Percentiles rank a stretch among this genome's conserved stretches.
Conservation (phyloP, 345 rosid genomes). For the Corymbia maculata region DNA sequence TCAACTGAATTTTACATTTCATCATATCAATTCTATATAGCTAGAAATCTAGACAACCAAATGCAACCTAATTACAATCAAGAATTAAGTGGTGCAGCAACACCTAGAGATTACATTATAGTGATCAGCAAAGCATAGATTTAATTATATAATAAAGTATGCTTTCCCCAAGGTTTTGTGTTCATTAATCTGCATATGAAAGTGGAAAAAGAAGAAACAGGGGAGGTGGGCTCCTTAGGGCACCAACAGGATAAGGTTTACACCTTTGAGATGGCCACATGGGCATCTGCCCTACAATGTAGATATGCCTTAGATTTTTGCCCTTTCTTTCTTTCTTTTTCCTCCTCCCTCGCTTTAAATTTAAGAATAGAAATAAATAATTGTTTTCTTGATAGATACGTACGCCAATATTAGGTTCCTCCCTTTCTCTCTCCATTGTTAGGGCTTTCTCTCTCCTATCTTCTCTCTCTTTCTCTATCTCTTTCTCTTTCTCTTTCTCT, state of each 20-base stretch:
- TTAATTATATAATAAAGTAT: neutral
- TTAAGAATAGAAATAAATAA: neutral
- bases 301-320: neutral
- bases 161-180: neutral
- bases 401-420: neutral
- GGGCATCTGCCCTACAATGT: neutral
- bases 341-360: too few species aligned
- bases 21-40: too few species aligned
- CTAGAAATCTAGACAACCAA: too few species aligned
- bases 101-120: neutral
- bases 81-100: neutral
- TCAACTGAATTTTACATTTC: neutral
- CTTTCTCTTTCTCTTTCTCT: slow-evolving; percentile 5
- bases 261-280: neutral
- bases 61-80: neutral
- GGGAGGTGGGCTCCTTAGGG: neutral
- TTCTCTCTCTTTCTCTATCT: neutral
- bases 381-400: neutral
- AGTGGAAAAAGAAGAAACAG: neutral
- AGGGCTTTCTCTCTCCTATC: slow-evolving; percentile 22
- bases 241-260: neutral
- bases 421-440: slow-evolving; percentile 2
- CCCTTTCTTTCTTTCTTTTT: neutral
- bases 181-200: neutral
- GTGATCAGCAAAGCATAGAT: neutral